phyloP scores from a whole-genome alignment of 257 asterid species.

The Handroanthus guayacan region DNA sequence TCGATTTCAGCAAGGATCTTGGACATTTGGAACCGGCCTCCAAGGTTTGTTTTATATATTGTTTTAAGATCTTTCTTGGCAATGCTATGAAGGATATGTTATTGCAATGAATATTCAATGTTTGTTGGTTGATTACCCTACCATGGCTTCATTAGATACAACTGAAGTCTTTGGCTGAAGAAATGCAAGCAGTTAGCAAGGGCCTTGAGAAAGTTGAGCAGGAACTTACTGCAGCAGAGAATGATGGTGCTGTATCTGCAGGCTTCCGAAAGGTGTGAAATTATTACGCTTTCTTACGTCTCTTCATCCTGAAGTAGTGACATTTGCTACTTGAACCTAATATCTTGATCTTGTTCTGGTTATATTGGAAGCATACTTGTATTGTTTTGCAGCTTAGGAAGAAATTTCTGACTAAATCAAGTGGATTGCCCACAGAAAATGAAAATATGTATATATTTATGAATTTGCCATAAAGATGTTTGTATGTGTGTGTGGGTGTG shows the following conservation, averaged over 20 bases:
- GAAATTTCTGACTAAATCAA: slow-evolving; percentile 8
- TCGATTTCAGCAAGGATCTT: slow-evolving; percentile 91
- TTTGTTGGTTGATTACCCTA: slow-evolving; percentile 37
- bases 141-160: slow-evolving; percentile 66
- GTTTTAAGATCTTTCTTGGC: slow-evolving; percentile 26
- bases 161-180: slow-evolving; percentile 96
- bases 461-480: too few relatives aligned
- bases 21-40: slow-evolving; percentile 93
- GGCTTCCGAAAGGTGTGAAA: slow-evolving; percentile 87
- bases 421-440: background rate
- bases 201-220: slow-evolving; percentile 98
- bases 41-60: slow-evolving; percentile 60
- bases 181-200: slow-evolving; percentile 98
- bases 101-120: slow-evolving; percentile 31
- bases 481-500: too few relatives aligned
- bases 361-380: slow-evolving; percentile 5
- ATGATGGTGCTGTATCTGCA: slow-evolving; percentile 82
- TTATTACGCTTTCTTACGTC: slow-evolving; percentile 17
- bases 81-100: slow-evolving; percentile 23
- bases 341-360: slow-evolving; percentile 6
- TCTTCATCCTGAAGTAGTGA: slow-evolving; percentile 18
- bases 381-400: background rate
- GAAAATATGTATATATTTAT: background rate
- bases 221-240: slow-evolving; percentile 86
- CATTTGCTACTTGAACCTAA: slow-evolving; percentile 1